Conservation (phyloP, 768 basidiomycete species). For the Lactarius evosmus region DNA sequence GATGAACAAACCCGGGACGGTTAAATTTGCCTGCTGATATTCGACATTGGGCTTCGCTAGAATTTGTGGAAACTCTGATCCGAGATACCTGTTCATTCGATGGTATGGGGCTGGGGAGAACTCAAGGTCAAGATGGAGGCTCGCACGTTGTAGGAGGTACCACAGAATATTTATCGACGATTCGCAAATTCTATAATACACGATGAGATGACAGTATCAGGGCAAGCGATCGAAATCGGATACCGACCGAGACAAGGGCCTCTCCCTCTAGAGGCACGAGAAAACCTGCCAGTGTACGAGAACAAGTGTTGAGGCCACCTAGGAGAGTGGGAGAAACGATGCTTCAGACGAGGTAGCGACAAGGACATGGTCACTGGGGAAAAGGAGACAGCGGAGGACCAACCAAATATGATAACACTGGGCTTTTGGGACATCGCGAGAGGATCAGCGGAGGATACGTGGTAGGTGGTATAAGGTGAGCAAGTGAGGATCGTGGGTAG, state of each 20-base stretch:
- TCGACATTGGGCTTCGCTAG: constrained; percentile 68
- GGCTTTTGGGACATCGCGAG: constrained; percentile 48
- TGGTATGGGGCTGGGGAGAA: constrained; percentile 25
- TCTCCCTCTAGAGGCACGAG: constrained; percentile 69
- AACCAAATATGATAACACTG: constrained; percentile 75
- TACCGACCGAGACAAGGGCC: constrained; percentile 66
- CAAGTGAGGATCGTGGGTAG: constrained; percentile 29
- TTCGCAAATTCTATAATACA: constrained; percentile 54
- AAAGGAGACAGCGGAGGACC: constrained; percentile 29
- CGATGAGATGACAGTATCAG: constrained; percentile 23
- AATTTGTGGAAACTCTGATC: constrained; percentile 66
- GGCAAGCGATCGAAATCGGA: constrained; percentile 14
- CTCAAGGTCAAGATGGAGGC: constrained; percentile 27
- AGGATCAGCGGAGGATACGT: constrained; percentile 20
- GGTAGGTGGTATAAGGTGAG: constrained; percentile 31
- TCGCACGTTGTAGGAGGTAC: constrained; percentile 69
- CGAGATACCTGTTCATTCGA: constrained; percentile 58
- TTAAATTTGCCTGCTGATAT: constrained; percentile 80
- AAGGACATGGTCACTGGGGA: constrained; percentile 12
- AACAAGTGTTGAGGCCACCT: constrained; percentile 83
- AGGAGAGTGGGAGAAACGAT: constrained; percentile 10
- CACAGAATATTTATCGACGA: constrained; percentile 74
- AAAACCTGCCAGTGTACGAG: constrained; percentile 63
- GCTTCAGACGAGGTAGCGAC: background rate
- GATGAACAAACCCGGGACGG: constrained; percentile 50